Evolutionary conservation across 169 alveolate species (phyloP), one percentile per base, ranked within the genome.

Genomic region (Plasmodium billcollinsi): DNA sequence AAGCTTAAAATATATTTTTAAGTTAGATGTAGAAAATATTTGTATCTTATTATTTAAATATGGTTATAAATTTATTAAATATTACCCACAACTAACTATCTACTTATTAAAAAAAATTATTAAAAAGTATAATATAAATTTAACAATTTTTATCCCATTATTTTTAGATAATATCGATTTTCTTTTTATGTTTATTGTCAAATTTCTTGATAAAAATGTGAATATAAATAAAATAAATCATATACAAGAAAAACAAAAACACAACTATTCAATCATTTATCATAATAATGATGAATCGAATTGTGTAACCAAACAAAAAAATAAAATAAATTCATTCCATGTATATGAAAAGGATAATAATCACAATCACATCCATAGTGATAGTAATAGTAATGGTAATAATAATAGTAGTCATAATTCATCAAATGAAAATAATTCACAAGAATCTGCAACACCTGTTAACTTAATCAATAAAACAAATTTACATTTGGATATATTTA

Each of bases 61-160:
- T 52, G 89, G 89, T 7, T 78, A 78, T 56, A 78, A 78, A 70
- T 78, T 78, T 20, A 78, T 78, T 70, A 78, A 78, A 78, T 78
- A 78, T 26, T 78, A 65, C 61, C 89, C 89, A 1, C 62, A 78
- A 49, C 49, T 67, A 58, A 78, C 89, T 2, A 78, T 78, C 11
- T 50, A 50, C 43, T 78, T 78, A 49, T 26, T 78, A 78, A 78
- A 52, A 78, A 78, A 66, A 33, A 78, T 78, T 8, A 78, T 78
- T 12, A 78, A 78, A 78, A 78, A 78, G 29, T 78, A 78, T 58
- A 67, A 78, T 59, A 65, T 78, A 78, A 78, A 78, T 65, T 33
- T 78, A 45, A 78, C 89, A 5, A 78, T 78, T 49, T 78, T 78
- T 66, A 78, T 78, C 21, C 89, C 89, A 2, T 49, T 78, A 18